A percentile compares a stretch with the other conserved stretches of the same genome.
Conservation (phyloP, 129 eudicot species). For the Lonicera japonica region DNA sequence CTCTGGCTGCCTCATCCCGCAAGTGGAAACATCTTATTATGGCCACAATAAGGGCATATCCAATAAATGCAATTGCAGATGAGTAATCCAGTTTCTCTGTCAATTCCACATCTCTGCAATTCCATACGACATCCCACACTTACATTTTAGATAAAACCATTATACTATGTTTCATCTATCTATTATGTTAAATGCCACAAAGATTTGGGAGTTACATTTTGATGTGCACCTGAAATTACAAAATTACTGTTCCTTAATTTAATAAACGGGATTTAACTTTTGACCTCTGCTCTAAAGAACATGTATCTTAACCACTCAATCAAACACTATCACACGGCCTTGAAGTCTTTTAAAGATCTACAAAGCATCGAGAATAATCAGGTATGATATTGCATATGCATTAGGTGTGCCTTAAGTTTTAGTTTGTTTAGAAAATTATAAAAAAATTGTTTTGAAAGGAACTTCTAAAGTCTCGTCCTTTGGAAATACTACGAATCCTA, state of each 20-base stretch:
- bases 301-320: no score
- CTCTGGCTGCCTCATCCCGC: conserved; percentile 74
- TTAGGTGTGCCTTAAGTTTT: background rate
- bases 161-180: background rate
- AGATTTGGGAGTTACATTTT: background rate
- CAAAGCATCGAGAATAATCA: background rate
- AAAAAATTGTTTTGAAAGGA: no score
- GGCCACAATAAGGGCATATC: conserved; percentile 70
- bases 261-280: no score
- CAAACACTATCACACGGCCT: no score
- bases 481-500: no score
- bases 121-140: background rate
- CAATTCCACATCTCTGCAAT: conserved; percentile 67
- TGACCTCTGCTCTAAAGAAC: no score
- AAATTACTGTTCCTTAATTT: no score
- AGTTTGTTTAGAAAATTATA: background rate
- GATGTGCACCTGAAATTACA: no score
- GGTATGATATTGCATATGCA: background rate
- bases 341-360: no score
- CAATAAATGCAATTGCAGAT: conserved; percentile 75
- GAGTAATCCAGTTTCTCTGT: conserved; percentile 80
- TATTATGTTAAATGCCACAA: no score
- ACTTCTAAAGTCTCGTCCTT: no score
- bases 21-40: conserved; percentile 67
- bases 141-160: background rate